Conservation (phyloP, 306 rosid species). For the Crotalaria pallida region DNA sequence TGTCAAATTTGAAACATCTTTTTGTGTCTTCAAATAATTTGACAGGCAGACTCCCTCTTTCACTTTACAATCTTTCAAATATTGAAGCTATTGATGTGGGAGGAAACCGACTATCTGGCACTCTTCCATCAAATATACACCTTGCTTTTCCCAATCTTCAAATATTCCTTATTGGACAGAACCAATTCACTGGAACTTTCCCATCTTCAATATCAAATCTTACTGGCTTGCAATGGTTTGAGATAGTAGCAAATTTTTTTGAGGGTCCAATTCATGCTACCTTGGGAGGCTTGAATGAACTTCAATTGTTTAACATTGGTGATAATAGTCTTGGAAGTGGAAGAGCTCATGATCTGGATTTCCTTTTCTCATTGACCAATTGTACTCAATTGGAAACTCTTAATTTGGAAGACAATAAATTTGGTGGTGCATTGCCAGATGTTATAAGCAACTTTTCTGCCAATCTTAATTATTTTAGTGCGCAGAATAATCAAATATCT, state of each 20-base stretch:
- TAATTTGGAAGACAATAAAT: neutral
- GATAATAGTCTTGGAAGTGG: slow-evolving; percentile 12
- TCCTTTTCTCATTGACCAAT: slow-evolving; percentile 22
- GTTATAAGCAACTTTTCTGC: slow-evolving; percentile 1
- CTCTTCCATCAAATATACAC: too few species aligned
- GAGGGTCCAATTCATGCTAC: slow-evolving; percentile 9
- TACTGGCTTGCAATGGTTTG: neutral
- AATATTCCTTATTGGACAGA: rapidly evolving
- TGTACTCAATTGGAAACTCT: neutral
- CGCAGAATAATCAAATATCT: neutral
- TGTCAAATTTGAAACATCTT: slow-evolving; percentile 4
- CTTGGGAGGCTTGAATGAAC: slow-evolving; percentile 15
- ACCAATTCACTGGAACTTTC: neutral
- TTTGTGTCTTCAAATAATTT: neutral
- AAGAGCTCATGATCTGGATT: slow-evolving; percentile 4
- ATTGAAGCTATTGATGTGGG: neutral
- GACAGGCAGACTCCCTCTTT: slow-evolving; percentile 6
- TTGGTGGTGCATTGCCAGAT: slow-evolving; percentile 24
- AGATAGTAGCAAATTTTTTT: neutral
- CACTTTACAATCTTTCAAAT: slow-evolving; percentile 29
- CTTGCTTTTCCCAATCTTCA: slow-evolving; percentile 17
- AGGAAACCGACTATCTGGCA: neutral
- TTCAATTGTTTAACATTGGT: neutral
- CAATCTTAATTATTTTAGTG: neutral
- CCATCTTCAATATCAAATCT: slow-evolving; percentile 19